Evolutionary conservation across 2,329 filamentous ascomycete genomes (phyloP).

Genomic region (Alternaria infectoria): DNA sequence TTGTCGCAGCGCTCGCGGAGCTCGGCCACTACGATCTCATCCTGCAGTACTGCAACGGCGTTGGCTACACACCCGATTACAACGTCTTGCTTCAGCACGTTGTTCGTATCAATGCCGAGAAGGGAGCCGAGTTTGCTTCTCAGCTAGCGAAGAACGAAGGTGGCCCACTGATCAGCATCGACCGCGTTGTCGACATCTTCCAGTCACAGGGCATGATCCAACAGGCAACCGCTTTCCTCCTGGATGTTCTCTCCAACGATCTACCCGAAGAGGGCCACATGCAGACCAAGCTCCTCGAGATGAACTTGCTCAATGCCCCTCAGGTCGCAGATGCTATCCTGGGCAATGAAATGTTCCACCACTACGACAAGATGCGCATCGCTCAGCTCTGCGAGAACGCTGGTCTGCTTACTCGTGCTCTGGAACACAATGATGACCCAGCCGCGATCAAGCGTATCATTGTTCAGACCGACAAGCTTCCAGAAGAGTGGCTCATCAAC

Average conservation of each 20-base stretch:
- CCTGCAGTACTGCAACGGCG: conserved; percentile 83
- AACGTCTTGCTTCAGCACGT: conserved; percentile 84
- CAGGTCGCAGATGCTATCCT: conserved; percentile 98
- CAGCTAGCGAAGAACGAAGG: conserved; percentile 87
- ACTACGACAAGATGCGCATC: conserved; percentile 92
- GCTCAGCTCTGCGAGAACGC: conserved; percentile 92
- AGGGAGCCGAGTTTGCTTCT: conserved; percentile 93
- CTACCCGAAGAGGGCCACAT: conserved; percentile 90
- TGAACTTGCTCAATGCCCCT: conserved; percentile 96
- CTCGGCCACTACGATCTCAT: conserved; percentile 98
- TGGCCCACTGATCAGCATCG: conserved; percentile 86
- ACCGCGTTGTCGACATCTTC: conserved; percentile 97
- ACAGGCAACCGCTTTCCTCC: conserved; percentile 95
- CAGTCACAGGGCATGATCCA: conserved; percentile 97
- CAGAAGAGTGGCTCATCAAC: conserved; percentile 85
- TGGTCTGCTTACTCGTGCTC: conserved; percentile 71
- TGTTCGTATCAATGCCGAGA: conserved; percentile 87
- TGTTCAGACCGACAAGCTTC: conserved; percentile 85
- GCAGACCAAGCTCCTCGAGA: conserved; percentile 93
- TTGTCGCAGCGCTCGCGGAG: conserved; percentile 92
- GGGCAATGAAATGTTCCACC: conserved; percentile 96
- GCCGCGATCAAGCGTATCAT: conserved; percentile 88
- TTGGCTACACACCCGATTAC: conserved; percentile 93
- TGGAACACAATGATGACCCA: conserved; percentile 95
- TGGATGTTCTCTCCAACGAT: conserved; percentile 95